Percentiles rank a stretch among this genome's conserved stretches.
phyloP scores from a whole-genome alignment of 768 basidiomycete species.

The Solioccasus polychromus region DNA sequence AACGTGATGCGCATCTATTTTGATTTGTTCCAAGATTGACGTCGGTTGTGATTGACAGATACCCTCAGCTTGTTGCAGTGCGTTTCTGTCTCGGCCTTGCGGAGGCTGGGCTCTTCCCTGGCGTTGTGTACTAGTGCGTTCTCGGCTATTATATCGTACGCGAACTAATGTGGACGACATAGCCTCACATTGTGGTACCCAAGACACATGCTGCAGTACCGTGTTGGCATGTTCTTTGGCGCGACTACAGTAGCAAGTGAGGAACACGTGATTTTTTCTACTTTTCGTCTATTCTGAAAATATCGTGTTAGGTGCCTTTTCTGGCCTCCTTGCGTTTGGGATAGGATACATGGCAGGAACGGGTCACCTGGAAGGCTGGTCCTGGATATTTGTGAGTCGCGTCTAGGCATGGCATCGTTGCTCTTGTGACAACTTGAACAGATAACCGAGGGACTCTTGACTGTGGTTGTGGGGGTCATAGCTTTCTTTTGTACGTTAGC shows the following conservation, averaged over 20 bases:
- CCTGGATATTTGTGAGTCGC: constrained; percentile 60
- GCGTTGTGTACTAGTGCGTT: constrained; percentile 68
- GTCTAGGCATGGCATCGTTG: not conserved
- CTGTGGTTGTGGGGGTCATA: constrained; percentile 52
- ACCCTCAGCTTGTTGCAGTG: constrained; percentile 56
- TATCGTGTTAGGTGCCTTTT: constrained; percentile 43
- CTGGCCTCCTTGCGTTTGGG: constrained; percentile 54
- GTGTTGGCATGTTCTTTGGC: constrained; percentile 63
- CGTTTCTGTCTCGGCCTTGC: constrained; percentile 61
- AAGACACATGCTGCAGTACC: constrained; percentile 54
- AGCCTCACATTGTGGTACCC: constrained; percentile 72
- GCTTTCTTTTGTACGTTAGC: constrained; percentile 45
- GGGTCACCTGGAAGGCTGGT: constrained; percentile 52
- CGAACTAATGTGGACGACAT: not conserved
- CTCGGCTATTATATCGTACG: not conserved
- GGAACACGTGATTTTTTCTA: not conserved
- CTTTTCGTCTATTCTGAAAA: not conserved
- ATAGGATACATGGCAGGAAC: constrained; percentile 52
- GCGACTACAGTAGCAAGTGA: constrained; percentile 58
- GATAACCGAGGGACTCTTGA: constrained; percentile 45
- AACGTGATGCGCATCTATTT: constrained; percentile 36
- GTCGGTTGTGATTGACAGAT: constrained; percentile 36
- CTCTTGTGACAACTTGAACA: not conserved
- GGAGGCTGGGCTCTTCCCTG: constrained; percentile 72
- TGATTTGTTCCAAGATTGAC: not conserved